Base-by-base conservation (phyloP, 805 yeast genomes). In the Saccharomycopsis vini region DNA sequence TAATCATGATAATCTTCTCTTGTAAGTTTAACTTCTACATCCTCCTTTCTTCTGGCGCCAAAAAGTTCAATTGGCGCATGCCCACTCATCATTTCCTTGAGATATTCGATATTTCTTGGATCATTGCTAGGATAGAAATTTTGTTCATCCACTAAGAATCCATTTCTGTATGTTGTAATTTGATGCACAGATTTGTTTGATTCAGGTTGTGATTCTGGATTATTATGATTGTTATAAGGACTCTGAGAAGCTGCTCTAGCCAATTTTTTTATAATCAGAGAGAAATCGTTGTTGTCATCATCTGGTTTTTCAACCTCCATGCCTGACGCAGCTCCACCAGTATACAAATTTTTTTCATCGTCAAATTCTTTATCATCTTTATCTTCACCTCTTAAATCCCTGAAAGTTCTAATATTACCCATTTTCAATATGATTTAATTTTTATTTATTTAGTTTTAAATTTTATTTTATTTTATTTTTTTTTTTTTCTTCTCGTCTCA, bases 111-210 rank as follows among this genome's bases (percentile, higher is more conserved):
- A 59, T 90, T 92, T n/a, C 73, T 77, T 4, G 95, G 95, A 60
- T 92, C 97, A 56, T 90, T 96, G 60, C 88, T 92, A 46, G 92
- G 70, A 60, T 74, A 81, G 44, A 92, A 70, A 20, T 76, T 75
- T 2, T 97, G 97, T 39, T 89, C 95, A 26, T 92, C 97, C 21
- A 92, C 88, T 50, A 87, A 86, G 63, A 92, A 92, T 1, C 98
- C 98, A 56, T 92, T 90, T 53, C 79, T 81, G n/a, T n/a, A n/a
- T n/a, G n/a, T n/a, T n/a, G n/a, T n/a, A n/a, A n/a, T n/a, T n/a
- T n/a, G n/a, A n/a, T n/a, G n/a, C n/a, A n/a, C n/a, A n/a, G n/a
- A n/a, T n/a, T n/a, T n/a, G n/a, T n/a, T n/a, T n/a, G n/a, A n/a
- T n/a, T n/a, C n/a, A n/a, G n/a, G n/a, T n/a, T n/a, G n/a, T n/a